Base-by-base conservation (phyloP, 805 yeast genomes). In the Candida tibetensis region DNA sequence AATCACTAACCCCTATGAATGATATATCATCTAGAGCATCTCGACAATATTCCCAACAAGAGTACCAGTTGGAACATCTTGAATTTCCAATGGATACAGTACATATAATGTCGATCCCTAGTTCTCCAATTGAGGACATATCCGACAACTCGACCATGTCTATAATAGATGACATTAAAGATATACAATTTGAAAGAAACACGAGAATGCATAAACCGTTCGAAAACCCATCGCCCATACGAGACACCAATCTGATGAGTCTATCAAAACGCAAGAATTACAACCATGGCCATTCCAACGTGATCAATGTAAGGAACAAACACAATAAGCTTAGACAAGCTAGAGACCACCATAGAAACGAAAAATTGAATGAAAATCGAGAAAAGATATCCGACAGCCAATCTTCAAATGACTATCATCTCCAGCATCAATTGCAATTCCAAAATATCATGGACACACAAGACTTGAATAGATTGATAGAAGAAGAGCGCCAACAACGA, bases 261-360 rank as follows among this genome's bases (percentile, higher is more conserved):
- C 40, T 29, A 5, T 27, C 36, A 17, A 25, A 32, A 26, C 25
- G 19, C 15, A 26, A 16, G 26, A 18, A 16, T 13, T 19, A 28
- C 23, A 30, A 26, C 27, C 36, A 37, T 19, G 38, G 41, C 23
- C 42, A 42, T 21, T 25, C 37, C 9, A 35, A 32, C 14, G 45
- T 31, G 5, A 35, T 50, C 34, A 57, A 48, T 32, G 29, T 28
- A 7, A 41, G 53, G 26, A 55, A 54, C 37, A 58, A 51, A 28
- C 57, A 53, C 19, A 49, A 47, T 17, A 54, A 48, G 38, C 33
- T 59, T 30, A 47, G 44, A 25, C 52, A 55, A 22, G 52, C 49
- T 3, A 46, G 69, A 31, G 51, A 52, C 30, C 49, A 54, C n/a
- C 49, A 53, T 31, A 44, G 53, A n/a, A 42, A 49, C 14, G 58